Percentiles rank a stretch among this genome's conserved stretches.
Evolutionary conservation across 148 eudicot genomes (phyloP).

Genomic region (Rheum nobile): DNA sequence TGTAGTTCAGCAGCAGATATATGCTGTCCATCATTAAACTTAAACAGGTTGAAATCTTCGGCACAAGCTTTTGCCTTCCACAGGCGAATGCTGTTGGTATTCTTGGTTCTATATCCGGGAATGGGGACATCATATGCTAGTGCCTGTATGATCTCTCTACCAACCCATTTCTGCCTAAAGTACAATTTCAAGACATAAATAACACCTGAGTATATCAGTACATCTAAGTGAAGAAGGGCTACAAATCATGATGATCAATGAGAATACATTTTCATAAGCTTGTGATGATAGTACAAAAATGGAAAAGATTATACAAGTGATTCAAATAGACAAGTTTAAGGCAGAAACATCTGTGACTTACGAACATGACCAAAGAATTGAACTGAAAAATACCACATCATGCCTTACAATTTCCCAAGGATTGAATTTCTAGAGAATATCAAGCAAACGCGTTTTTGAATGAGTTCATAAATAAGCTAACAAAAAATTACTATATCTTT

Average conservation of each 20-base stretch:
- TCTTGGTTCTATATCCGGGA: conserved; percentile 94
- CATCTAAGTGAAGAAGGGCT: too few species aligned
- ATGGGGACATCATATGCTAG: conserved; percentile 96
- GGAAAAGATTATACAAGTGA: too few species aligned
- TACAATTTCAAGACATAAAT: conserved; percentile 5
- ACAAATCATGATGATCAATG: neutral
- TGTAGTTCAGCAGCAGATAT: conserved; percentile 84
- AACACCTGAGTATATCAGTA: neutral
- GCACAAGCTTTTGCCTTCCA: conserved; percentile 98
- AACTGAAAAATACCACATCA: conserved; percentile 76
- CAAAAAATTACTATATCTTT: too few species aligned
- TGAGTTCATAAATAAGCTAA: too few species aligned
- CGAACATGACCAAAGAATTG: conserved; percentile 88
- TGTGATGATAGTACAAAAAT: too few species aligned
- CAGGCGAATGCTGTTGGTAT: conserved; percentile 90
- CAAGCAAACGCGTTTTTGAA: too few species aligned
- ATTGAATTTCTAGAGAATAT: conserved; percentile 78
- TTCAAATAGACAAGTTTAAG: too few species aligned
- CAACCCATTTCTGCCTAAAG: conserved; percentile 81
- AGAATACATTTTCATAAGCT: too few species aligned
- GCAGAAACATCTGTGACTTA: too few species aligned
- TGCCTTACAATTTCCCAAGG: conserved; percentile 98
- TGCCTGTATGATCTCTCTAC: conserved; percentile 87
- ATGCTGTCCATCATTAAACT: conserved; percentile 90
- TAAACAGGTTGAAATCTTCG: conserved; percentile 68